phyloP scores from a whole-genome alignment of 148 eudicot genomes.

The Vaccinium corymbosum region DNA sequence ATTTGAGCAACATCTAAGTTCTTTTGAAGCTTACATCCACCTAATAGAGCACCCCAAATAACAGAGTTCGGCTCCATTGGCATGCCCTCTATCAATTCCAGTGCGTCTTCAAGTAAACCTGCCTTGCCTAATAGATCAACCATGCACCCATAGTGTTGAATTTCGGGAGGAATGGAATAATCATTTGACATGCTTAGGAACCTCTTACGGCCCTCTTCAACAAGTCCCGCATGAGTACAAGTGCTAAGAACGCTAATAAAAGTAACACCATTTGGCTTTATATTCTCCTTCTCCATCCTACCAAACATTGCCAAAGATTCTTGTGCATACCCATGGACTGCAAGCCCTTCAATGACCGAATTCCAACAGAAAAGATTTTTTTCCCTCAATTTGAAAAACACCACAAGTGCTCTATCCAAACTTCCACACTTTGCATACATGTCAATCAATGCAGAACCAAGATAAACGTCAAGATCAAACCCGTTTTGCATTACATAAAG shows the following conservation, averaged over 20 bases:
- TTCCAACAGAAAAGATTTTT: slow-evolving; percentile 29
- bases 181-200: slow-evolving; percentile 19
- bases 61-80: slow-evolving; percentile 22
- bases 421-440: slow-evolving; percentile 32
- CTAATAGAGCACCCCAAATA: slow-evolving; percentile 25
- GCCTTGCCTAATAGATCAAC: slow-evolving; percentile 24
- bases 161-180: slow-evolving; percentile 19
- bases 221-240: slow-evolving; percentile 26
- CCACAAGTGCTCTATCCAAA: slow-evolving; percentile 26
- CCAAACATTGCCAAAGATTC: slow-evolving; percentile 27
- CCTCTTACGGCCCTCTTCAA: slow-evolving; percentile 19
- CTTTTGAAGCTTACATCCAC: slow-evolving; percentile 26
- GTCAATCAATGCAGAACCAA: slow-evolving; percentile 29
- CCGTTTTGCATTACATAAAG: slow-evolving; percentile 15
- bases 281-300: slow-evolving; percentile 20
- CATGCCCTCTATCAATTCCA: slow-evolving; percentile 20
- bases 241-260: slow-evolving; percentile 24
- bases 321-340: slow-evolving; percentile 19
- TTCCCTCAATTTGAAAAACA: slow-evolving; percentile 20
- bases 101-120: slow-evolving; percentile 23
- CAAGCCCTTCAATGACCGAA: slow-evolving; percentile 23
- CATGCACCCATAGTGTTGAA: slow-evolving; percentile 28
- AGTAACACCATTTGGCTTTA: slow-evolving; percentile 25
- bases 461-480: slow-evolving; percentile 25
- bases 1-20: slow-evolving; percentile 19